These are phyloP conservation scores for Styphnolobium japonicum DNA, from an alignment of 306 rosid genomes.

Conservation along the genomic window DNA sequence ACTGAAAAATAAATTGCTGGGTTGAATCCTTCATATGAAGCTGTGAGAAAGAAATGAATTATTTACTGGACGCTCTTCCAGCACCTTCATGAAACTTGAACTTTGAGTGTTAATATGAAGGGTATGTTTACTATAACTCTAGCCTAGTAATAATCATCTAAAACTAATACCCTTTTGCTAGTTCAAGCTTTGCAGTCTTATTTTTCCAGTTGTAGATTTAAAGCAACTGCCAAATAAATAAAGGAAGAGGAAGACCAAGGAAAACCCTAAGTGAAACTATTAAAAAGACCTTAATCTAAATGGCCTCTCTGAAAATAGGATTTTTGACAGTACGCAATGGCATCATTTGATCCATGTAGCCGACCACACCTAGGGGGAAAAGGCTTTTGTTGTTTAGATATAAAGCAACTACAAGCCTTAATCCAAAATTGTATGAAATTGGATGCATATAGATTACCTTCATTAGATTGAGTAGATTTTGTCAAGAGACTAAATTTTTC, in stretches of 20 bases:
- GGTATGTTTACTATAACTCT: neutral
- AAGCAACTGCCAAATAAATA: too few relatives aligned
- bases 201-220: neutral
- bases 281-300: too few relatives aligned
- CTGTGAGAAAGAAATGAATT: neutral
- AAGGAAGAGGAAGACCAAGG: too few relatives aligned
- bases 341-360: too few relatives aligned
- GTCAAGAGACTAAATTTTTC: neutral
- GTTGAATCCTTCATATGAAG: neutral
- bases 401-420: neutral
- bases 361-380: too few relatives aligned
- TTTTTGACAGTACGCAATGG: too few relatives aligned
- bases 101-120: neutral
- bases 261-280: too few relatives aligned
- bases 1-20: neutral
- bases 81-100: neutral
- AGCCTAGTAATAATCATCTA: neutral
- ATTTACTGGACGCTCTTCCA: neutral
- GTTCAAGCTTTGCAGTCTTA: neutral
- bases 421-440: neutral
- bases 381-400: too few relatives aligned
- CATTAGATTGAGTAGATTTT: neutral
- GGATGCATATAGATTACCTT: neutral
- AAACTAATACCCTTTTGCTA: slow-evolving; percentile 2
- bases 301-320: too few relatives aligned